Evolutionary conservation across 2,329 filamentous ascomycete genomes (phyloP), one percentile per base, ranked within the genome.

Genomic region (Clarireedia monteithiana): DNA sequence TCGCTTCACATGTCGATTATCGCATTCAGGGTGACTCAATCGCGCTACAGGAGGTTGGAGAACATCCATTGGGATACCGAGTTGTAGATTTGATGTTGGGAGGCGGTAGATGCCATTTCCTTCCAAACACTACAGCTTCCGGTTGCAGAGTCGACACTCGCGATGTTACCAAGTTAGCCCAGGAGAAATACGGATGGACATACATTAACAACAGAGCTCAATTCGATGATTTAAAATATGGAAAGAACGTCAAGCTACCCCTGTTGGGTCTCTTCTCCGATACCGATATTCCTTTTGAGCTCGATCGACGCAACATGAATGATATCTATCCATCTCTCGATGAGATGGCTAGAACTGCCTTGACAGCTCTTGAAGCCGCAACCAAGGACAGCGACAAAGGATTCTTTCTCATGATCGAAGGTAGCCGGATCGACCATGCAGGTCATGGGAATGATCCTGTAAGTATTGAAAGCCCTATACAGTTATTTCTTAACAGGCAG

Each of bases 321-420:
- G 83, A 94, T 53, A 71, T 84, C 30, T 97, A 96, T 68, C 94
- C 94, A 3, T 92, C 89, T 15, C 76, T 99, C 42, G 88, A 88
- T 68, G 91, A 96, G 72, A 97, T 96, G 91, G 83, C 92, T 7
- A 79, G 80, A 63, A 89, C 89, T 15, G 92, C 94, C 1, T 76
- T 99, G 59, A 82, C 79, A 14, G 84, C 89, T 1, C 80, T 99
- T 24, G 86, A 87, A 60, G 83, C 84, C 58, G 94, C 91, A 0
- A 96, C 94, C 0, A 78, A 82, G 67, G 78, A 91, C 67, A 90
- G 82, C 60, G 90, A 97, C 44, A 84, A 95, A 71, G 94, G 94
- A 4, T 99, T 97, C 77, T 99, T 99, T 73, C 77, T 99, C 64
- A 96, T 99, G 92, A 95, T 99, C 59, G 94, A 99, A 72, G 94